Evolutionary conservation across 768 basidiomycete species (phyloP).

Genomic region (Collybiopsis confluens): DNA sequence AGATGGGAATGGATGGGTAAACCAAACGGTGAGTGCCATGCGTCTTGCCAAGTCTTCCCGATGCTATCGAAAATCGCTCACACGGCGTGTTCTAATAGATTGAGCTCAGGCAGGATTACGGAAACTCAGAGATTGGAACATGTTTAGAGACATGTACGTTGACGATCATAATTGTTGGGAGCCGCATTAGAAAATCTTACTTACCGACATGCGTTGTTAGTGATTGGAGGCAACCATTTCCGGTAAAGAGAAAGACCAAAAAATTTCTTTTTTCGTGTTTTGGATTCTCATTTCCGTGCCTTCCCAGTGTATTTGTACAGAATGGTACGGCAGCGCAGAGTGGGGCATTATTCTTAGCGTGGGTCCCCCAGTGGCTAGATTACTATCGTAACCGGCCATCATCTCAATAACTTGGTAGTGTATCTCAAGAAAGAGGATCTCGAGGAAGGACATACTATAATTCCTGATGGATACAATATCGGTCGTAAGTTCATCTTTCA

Average conservation of each 20-base stretch:
- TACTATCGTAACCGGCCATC: background rate
- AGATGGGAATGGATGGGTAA: conserved; percentile 62
- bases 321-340: conserved; percentile 42
- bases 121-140: conserved; percentile 58
- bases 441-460: conserved; percentile 43
- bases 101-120: conserved; percentile 74
- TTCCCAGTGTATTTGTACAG: conserved; percentile 7
- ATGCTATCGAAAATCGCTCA: background rate
- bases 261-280: background rate
- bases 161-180: too few relatives aligned
- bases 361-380: conserved; percentile 16
- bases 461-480: conserved; percentile 35
- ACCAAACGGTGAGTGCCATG: conserved; percentile 33
- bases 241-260: conserved; percentile 32
- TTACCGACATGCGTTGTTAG: too few relatives aligned
- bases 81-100: conserved; percentile 33
- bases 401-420: background rate
- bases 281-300: background rate
- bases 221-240: conserved; percentile 78
- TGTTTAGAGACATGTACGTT: conserved; percentile 57
- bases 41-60: too few relatives aligned
- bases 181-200: too few relatives aligned
- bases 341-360: conserved; percentile 61
- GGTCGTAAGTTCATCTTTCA: background rate
- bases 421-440: conserved; percentile 9